Conservation (phyloP, 78 protist genomes). For the Cyanophora paradoxa region DNA sequence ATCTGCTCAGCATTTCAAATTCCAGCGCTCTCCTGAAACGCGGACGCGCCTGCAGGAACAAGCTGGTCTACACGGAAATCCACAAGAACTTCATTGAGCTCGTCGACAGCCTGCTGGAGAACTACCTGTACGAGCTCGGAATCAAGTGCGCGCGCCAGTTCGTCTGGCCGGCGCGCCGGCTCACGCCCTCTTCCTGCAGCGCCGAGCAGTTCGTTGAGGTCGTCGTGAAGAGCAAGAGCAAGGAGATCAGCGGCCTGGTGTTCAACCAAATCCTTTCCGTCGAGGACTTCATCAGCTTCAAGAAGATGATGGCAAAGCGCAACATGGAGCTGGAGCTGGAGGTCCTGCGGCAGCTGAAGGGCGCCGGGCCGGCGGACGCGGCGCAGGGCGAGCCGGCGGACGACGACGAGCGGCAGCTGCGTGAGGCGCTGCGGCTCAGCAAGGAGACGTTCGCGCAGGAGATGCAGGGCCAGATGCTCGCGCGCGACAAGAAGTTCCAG, state of each 20-base stretch:
- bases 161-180: background rate
- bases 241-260: background rate
- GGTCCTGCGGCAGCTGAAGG: background rate
- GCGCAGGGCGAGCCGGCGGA: background rate
- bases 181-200: no score
- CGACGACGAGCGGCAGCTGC: background rate
- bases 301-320: conserved; percentile 31
- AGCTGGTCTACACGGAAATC: conserved; percentile 17
- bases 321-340: conserved; percentile 33
- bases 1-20: no score
- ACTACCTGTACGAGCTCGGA: conserved; percentile 18
- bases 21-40: no score
- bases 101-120: conserved; percentile 20
- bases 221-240: background rate
- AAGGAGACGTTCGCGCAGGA: background rate
- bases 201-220: background rate
- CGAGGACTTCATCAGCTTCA: conserved; percentile 37
- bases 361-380: background rate
- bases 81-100: conserved; percentile 6
- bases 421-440: background rate
- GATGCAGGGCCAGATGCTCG: background rate
- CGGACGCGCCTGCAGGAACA: no score
- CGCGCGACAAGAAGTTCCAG: background rate
- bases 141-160: background rate
- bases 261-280: conserved; percentile 21